phyloP scores from a whole-genome alignment of 2,329 filamentous ascomycete genomes.

The Dactylellina leptospora region DNA sequence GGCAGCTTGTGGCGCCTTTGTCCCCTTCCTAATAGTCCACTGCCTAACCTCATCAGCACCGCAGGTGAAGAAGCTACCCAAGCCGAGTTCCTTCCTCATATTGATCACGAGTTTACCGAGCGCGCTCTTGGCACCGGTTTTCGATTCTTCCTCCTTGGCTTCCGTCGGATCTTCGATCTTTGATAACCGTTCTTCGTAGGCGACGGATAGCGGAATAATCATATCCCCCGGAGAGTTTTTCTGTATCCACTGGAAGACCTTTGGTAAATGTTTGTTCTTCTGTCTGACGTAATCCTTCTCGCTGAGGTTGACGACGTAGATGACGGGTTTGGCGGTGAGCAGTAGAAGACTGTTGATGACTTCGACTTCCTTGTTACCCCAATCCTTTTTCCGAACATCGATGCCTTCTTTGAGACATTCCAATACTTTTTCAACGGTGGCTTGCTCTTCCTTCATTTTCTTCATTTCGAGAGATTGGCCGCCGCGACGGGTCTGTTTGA shows the following conservation, averaged over 20 bases:
- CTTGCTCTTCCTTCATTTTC: conserved; percentile 93
- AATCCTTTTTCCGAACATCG: conserved; percentile 88
- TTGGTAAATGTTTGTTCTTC: conserved; percentile 98
- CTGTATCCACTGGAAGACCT: conserved; percentile 95
- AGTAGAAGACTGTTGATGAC: conserved; percentile 96
- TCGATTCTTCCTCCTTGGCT: conserved; percentile 86
- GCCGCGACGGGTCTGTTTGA: conserved; percentile 93
- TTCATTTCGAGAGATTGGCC: conserved; percentile 97
- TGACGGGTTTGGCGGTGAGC: conserved; percentile 93
- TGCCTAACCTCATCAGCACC: conserved; percentile 95
- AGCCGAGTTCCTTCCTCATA: conserved; percentile 90
- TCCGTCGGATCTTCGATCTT: conserved; percentile 80
- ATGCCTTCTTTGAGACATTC: conserved; percentile 78
- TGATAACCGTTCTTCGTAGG: conserved; percentile 90
- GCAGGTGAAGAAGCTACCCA: conserved; percentile 96
- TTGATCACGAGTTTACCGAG: conserved; percentile 89
- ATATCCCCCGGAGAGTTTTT: conserved; percentile 85
- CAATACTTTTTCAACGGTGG: conserved; percentile 88
- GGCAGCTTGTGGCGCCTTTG: conserved; percentile 95
- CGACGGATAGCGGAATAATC: conserved; percentile 90
- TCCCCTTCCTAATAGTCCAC: conserved; percentile 96
- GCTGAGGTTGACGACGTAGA: conserved; percentile 95
- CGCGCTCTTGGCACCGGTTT: conserved; percentile 82
- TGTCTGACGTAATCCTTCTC: conserved; percentile 97
- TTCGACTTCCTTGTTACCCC: conserved; percentile 95